A percentile compares a stretch with the other conserved stretches of the same genome.
phyloP scores from a whole-genome alignment of 2,329 filamentous ascomycete species.

The Apiospora sp. region DNA sequence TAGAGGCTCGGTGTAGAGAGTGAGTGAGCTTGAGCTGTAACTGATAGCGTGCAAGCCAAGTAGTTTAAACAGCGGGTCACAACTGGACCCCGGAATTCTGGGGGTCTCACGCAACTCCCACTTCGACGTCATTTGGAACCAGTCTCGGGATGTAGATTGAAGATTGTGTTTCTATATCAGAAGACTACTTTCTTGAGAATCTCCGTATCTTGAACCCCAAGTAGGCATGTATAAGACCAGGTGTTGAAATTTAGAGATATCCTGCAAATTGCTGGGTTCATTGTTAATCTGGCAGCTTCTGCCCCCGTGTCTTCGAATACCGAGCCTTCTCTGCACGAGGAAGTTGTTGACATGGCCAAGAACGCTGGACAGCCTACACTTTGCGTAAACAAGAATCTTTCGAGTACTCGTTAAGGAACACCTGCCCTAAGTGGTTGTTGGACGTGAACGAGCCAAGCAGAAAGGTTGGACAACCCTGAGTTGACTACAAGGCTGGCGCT shows the following conservation, averaged over 20 bases:
- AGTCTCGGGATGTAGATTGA: neutral
- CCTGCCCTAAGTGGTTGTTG: neutral
- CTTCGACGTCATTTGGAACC: neutral
- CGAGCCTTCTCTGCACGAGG: neutral
- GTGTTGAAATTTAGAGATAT: neutral
- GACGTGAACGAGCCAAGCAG: neutral
- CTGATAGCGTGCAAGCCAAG: neutral
- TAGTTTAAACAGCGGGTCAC: neutral
- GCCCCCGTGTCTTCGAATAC: neutral
- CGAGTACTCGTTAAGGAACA: neutral
- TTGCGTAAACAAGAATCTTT: neutral
- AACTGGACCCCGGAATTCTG: conserved; percentile 6
- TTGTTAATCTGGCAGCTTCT: neutral
- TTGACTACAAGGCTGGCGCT: neutral
- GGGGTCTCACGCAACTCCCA: neutral
- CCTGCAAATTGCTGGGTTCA: neutral
- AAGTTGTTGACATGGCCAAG: neutral
- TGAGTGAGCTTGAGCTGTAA: neutral
- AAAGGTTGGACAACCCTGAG: neutral
- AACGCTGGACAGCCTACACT: no score
- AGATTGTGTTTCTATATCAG: neutral
- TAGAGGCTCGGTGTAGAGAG: neutral
- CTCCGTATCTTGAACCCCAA: neutral
- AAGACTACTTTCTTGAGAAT: neutral
- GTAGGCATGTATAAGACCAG: neutral